A percentile compares a stretch with the other conserved stretches of the same genome.
Conservation (phyloP, 108 stramenopile species). For the Schizochytrium sp. region DNA sequence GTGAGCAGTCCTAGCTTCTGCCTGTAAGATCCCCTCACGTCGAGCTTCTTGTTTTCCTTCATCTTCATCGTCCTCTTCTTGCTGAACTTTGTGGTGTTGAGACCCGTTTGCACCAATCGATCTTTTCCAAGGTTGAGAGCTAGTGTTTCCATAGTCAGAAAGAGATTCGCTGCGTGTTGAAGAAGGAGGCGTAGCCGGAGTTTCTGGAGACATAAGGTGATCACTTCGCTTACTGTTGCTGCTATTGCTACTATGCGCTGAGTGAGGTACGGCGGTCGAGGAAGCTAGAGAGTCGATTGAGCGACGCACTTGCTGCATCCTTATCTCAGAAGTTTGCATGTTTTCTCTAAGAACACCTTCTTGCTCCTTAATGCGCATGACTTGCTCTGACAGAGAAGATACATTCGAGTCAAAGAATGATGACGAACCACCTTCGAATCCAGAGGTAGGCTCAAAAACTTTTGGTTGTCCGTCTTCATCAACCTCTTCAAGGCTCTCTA, state of each 20-base stretch:
- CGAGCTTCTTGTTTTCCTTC: too few relatives aligned
- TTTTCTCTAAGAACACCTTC: not conserved
- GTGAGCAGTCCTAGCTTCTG: not conserved
- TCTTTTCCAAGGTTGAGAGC: too few relatives aligned
- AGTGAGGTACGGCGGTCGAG: not conserved
- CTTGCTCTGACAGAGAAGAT: conserved; percentile 24
- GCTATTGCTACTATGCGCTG: too few relatives aligned
- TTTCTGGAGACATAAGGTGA: too few relatives aligned
- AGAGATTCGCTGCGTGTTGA: too few relatives aligned
- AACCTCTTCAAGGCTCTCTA: not conserved
- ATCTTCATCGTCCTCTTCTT: too few relatives aligned
- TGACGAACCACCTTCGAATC: conserved; percentile 1
- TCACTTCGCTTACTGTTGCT: too few relatives aligned
- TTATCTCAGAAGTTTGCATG: not conserved
- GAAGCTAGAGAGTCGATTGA: not conserved
- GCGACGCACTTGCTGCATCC: conserved; percentile 25
- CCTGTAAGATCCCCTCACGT: not conserved
- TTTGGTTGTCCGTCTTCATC: not conserved
- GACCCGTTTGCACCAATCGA: too few relatives aligned
- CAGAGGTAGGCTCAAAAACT: conserved; percentile 19
- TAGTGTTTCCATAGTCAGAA: too few relatives aligned
- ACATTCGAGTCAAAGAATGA: conserved; percentile 14
- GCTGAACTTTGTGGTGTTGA: too few relatives aligned
- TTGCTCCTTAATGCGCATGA: conserved; percentile 24
- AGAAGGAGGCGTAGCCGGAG: too few relatives aligned